Conservation (phyloP, 805 yeast genomes). For the Ogataea methylovora region DNA sequence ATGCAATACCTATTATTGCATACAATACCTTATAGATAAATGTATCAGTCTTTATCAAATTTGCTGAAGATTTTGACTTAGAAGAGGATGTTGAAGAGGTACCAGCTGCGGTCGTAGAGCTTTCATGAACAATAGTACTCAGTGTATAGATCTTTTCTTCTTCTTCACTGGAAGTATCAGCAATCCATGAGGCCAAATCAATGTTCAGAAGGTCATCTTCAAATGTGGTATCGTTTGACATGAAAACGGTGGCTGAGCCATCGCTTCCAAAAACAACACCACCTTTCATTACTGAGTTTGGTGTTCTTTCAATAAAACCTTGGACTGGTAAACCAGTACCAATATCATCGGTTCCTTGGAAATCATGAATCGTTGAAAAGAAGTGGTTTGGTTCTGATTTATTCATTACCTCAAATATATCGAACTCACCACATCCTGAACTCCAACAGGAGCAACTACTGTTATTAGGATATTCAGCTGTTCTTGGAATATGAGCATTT, state of each 20-base stretch:
- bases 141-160: constrained; percentile 11
- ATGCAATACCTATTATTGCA: too few species aligned
- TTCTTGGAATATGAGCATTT: constrained; percentile 67
- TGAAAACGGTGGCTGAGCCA: constrained; percentile 55
- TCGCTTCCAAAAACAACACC: constrained; percentile 62
- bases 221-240: constrained; percentile 46
- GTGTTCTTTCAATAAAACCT: constrained; percentile 52
- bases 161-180: constrained; percentile 5
- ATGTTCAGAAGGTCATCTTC: constrained; percentile 35
- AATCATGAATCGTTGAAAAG: constrained; percentile 66
- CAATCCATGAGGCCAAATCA: constrained; percentile 40
- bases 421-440: constrained; percentile 75
- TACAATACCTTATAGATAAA: too few species aligned
- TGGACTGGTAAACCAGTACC: constrained; percentile 49
- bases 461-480: constrained; percentile 59
- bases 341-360: constrained; percentile 62
- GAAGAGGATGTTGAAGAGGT: background rate
- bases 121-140: constrained; percentile 10
- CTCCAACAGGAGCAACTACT: constrained; percentile 69
- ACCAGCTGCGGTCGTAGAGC: constrained; percentile 1
- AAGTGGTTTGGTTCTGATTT: constrained; percentile 46
- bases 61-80: too few species aligned
- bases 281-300: constrained; percentile 47
- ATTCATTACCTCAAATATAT: constrained; percentile 69
- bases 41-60: too few species aligned